Base-by-base conservation (phyloP, 106 monocot genomes). In the Platanthera guangdongensis region DNA sequence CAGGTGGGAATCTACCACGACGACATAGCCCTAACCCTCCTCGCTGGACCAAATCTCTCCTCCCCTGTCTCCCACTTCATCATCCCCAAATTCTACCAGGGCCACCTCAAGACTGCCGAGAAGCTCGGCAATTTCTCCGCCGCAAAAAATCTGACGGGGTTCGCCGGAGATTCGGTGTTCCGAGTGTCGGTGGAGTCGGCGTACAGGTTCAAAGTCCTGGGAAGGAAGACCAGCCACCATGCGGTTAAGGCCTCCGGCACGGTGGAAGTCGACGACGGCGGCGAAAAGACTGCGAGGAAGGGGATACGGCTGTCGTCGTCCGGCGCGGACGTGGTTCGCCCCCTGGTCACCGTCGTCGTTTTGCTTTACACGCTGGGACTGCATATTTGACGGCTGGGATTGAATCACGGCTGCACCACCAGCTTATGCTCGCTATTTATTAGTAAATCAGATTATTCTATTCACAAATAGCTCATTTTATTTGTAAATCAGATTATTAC, bases 41-140 rank as follows among this genome's bases (percentile, higher is more conserved):
- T 60, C 12, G 39, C 18, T 11, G 59, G 39, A 62, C 22, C 59
- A 12, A 50, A 10, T 7, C 59, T 52, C 47, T 57, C 70, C 32
- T 46, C 50, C 22, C 65, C 65, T 50, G 22, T 47, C 30, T 46
- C 57, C 45, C 50, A 65, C 63, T 48, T 16, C 50, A 22, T 68
- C 5, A n/a, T 83, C 28, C 50, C 62, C 15, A 47, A 73, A 7
- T 83, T 83, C 78, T 73, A 78, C 21, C 82, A 83, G 65, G 67
- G 67, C 11, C 54, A 59, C 8, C 14, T 6, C 28, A 83, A 83
- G 78, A 77, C 82, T 4, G 65, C 74, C 51, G 21, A 21, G 9
- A 65, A 68, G 68, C 11, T 2, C 11, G 45, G 63, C n/a, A 4
- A 8, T 57, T 13, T 19, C 62, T 13, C 9, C 67, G 21, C 59